These are phyloP conservation scores for Pseudogymnoascus sp. DNA, from an alignment of 2,329 filamentous ascomycete species.

Conservation along the genomic window DNA sequence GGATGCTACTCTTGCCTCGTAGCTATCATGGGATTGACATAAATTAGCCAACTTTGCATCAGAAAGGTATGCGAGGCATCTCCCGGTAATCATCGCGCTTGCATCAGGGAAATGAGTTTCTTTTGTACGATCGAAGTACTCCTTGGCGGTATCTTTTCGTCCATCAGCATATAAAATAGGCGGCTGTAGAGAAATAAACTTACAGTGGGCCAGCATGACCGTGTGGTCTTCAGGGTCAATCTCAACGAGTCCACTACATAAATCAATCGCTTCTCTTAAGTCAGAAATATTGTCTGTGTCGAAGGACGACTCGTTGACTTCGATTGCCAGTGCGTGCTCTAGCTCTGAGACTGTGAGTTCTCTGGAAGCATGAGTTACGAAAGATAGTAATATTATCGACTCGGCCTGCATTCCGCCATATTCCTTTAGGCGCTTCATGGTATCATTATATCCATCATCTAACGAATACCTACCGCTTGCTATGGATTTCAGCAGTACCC, in stretches of 20 bases:
- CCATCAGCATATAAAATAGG: background rate
- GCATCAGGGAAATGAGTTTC: background rate
- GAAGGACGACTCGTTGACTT: background rate
- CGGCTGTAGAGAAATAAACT: background rate
- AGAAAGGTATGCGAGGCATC: background rate
- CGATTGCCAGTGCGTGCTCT: background rate
- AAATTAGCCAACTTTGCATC: background rate
- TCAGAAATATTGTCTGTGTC: constrained; percentile 1
- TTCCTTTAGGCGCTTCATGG: background rate
- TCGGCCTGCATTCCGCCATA: background rate
- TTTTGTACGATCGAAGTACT: background rate
- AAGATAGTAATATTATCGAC: background rate
- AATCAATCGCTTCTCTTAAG: background rate
- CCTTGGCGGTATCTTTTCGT: background rate
- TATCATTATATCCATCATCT: background rate
- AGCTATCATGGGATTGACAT: background rate
- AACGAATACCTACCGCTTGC: background rate
- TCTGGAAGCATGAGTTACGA: background rate
- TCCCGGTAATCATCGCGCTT: background rate
- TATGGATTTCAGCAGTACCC: background rate
- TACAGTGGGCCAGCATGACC: background rate
- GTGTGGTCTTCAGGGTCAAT: background rate
- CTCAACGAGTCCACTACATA: background rate
- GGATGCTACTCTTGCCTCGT: background rate
- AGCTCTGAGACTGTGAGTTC: background rate